These are phyloP conservation scores for Omphalea diandra DNA, from an alignment of 441 rosid species.

Conservation along the genomic window DNA sequence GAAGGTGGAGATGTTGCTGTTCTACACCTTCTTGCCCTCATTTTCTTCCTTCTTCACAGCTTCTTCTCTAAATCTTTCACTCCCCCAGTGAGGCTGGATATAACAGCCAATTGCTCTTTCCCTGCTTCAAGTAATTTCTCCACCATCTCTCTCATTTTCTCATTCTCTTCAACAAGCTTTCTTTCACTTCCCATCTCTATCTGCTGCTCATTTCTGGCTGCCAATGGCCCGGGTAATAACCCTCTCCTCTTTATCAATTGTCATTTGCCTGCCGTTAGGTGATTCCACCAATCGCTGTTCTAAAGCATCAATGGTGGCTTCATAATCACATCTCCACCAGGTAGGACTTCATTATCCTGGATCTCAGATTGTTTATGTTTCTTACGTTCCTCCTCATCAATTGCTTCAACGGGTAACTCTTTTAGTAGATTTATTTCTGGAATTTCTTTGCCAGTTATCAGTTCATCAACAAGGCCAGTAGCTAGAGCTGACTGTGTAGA, in stretches of 20 bases:
- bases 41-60: constrained; percentile 38
- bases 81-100: constrained; percentile 51
- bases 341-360: not conserved
- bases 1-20: not conserved
- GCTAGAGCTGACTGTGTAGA: not conserved
- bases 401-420: constrained; percentile 24
- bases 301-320: not conserved
- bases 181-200: constrained; percentile 17
- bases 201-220: constrained; percentile 1
- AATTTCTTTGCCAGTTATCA: not conserved
- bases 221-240: not conserved
- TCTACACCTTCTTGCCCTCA: constrained; percentile 9
- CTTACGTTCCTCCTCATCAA: constrained; percentile 25
- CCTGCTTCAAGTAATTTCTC: constrained; percentile 61
- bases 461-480: constrained; percentile 1
- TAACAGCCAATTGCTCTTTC: constrained; percentile 50
- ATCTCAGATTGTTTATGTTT: constrained; percentile 1
- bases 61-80: constrained; percentile 58
- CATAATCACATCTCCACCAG: not conserved
- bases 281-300: not conserved
- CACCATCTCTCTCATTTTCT: constrained; percentile 53
- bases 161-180: constrained; percentile 52
- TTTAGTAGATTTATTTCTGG: constrained; percentile 8
- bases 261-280: not conserved
- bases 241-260: not conserved